Evolutionary conservation across 257 asterid genomes (phyloP), one percentile per base, ranked within the genome.

Genomic region (Gynochthodes officinalis): DNA sequence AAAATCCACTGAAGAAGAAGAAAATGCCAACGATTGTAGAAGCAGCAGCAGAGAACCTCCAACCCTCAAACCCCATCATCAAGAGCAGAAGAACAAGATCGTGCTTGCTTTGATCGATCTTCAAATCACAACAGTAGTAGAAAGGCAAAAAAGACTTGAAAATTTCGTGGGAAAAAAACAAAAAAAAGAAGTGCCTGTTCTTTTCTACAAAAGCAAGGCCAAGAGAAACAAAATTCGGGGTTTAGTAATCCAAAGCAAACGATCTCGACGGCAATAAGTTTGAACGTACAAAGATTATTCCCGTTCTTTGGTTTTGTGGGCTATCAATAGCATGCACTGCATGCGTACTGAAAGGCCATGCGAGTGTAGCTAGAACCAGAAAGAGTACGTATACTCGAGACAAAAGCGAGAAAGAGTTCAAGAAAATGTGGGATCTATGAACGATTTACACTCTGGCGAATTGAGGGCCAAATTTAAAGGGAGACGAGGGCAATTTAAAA

Each of bases 1-100:
- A 87, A 54, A 84, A 35, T 42, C 84, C 88, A 78, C 73, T 82
- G 76, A 80, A 86, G 78, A 83, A 86, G 78, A 83, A 61, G 70
- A 88, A 40, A 69, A 84, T 55, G 60, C 74, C 84, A 72, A 80
- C 64, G 77, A 84, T 76, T 50, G 85, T 66, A 76, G n/a, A n/a
- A n/a, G 82, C 39, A 64, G 74, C 64, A 43, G 40, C 59, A 33
- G 83, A n/a, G 9, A 71, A 64, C 67, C 77, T 78, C 84, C 77
- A 76, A 55, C 52, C 18, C 71, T 58, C 60, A 48, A 62, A 73
- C 63, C 48, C 71, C 76, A 18, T 50, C 57, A 75, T 80, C 2
- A 64, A 60, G 66, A 18, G 33, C 18, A 60, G 66, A n/a, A n/a
- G n/a, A n/a, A n/a, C n/a, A 18, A 60, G 18, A 33, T 16, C 33